Conservation (phyloP, 2,329 filamentous ascomycete species). For the Calcarisporium arbuscula region DNA sequence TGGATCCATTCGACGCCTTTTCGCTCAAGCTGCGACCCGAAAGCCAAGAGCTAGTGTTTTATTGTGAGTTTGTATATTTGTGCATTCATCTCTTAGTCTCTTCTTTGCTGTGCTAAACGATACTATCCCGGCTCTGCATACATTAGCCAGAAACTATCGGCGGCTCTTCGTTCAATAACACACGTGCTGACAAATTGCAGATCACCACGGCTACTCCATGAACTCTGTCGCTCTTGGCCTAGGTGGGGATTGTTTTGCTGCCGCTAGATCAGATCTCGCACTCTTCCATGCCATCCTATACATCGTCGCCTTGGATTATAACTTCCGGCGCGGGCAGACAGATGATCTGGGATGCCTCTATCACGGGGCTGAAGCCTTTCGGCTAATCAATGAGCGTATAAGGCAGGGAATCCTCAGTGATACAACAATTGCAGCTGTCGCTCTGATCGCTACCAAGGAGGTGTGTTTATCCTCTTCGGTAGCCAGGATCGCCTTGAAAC, state of each 20-base stretch:
- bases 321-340: constrained; percentile 1
- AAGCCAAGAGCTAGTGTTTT: constrained; percentile 2
- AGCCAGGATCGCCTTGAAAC: too few species aligned
- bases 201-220: constrained; percentile 2
- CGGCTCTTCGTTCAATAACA: too few species aligned
- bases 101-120: too few species aligned
- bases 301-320: constrained; percentile 4
- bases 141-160: too few species aligned
- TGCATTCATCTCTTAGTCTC: too few species aligned
- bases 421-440: constrained; percentile 4
- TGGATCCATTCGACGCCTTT: constrained; percentile 4
- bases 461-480: not conserved
- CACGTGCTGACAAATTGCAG: not conserved
- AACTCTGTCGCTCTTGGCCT: constrained; percentile 3
- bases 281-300: constrained; percentile 6
- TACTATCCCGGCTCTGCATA: too few species aligned
- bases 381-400: constrained; percentile 3
- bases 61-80: constrained; percentile 3
- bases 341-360: constrained; percentile 2
- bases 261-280: constrained; percentile 1
- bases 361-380: constrained; percentile 5
- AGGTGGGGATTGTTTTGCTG: constrained; percentile 1
- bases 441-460: constrained; percentile 2
- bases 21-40: not conserved
- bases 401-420: not conserved